Evolutionary conservation across 257 asterid genomes (phyloP).

Genomic region (Plantago major): DNA sequence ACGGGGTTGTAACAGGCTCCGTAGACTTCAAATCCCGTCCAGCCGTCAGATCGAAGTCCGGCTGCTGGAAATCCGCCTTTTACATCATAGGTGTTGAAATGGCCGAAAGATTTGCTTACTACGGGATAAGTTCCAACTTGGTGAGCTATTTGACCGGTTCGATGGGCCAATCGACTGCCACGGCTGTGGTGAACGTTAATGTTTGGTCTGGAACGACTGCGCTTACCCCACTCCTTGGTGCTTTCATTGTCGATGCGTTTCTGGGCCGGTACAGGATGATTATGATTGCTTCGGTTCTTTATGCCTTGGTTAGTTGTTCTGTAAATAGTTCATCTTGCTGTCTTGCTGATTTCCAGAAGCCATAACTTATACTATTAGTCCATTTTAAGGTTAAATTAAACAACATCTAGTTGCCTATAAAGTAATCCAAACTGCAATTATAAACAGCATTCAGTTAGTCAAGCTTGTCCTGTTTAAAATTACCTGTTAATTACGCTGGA

Average conservation of each 20-base stretch:
- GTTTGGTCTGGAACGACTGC: neutral
- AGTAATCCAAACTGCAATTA: no score
- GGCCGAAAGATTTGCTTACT: constrained; percentile 4
- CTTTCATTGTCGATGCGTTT: neutral
- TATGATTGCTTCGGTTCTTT: neutral
- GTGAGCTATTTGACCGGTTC: neutral
- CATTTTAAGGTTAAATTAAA: no score
- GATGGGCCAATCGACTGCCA: neutral
- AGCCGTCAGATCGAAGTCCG: constrained; percentile 27
- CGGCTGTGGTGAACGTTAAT: neutral
- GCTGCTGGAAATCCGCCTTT: constrained; percentile 38
- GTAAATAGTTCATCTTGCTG: no score
- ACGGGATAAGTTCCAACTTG: neutral
- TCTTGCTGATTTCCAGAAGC: no score
- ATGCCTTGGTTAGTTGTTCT: neutral
- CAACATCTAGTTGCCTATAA: no score
- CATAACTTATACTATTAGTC: no score
- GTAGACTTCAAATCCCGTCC: constrained; percentile 31
- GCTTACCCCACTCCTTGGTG: neutral
- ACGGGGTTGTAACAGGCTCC: constrained; percentile 19
- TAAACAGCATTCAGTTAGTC: no score
- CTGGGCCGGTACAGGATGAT: neutral
- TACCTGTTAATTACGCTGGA: no score
- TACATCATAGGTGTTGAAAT: constrained; percentile 27
- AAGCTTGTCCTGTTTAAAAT: no score